Evolutionary conservation across 2,329 filamentous ascomycete species (phyloP).

Genomic region (Fusarium cyanostomum): DNA sequence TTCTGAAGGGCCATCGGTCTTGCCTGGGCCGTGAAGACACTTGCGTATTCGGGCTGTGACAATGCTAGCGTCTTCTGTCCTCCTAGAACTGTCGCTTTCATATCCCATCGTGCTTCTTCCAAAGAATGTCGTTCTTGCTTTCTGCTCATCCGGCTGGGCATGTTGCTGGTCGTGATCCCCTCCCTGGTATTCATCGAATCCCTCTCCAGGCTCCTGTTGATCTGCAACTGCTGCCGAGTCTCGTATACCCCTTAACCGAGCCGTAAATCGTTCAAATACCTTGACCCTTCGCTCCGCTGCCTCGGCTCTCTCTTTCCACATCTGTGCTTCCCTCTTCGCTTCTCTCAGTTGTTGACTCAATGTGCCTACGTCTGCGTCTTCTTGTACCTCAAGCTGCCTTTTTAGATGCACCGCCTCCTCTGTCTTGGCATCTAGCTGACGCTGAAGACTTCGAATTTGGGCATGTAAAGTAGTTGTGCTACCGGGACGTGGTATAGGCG

Average conservation of each 20-base stretch:
- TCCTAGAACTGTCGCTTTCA: constrained; percentile 36
- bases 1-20: constrained; percentile 21
- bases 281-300: constrained; percentile 63
- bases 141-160: not conserved
- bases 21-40: constrained; percentile 34
- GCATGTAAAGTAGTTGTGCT: constrained; percentile 54
- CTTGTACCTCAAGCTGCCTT: constrained; percentile 56
- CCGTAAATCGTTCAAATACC: constrained; percentile 57
- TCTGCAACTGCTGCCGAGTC: constrained; percentile 25
- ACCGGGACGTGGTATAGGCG: constrained; percentile 35
- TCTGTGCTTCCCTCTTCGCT: constrained; percentile 45
- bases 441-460: constrained; percentile 61
- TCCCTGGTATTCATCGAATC: not conserved
- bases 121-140: not conserved
- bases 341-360: constrained; percentile 60
- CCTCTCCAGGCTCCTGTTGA: not conserved
- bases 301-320: constrained; percentile 66
- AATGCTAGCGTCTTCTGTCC: constrained; percentile 39
- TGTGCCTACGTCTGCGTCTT: constrained; percentile 55
- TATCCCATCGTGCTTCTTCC: not conserved
- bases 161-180: not conserved
- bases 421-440: constrained; percentile 54
- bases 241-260: constrained; percentile 47
- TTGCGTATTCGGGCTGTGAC: constrained; percentile 42
- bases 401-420: constrained; percentile 59